phyloP scores from a whole-genome alignment of 352 stramenopile species.

The Pythium sukuiense region DNA sequence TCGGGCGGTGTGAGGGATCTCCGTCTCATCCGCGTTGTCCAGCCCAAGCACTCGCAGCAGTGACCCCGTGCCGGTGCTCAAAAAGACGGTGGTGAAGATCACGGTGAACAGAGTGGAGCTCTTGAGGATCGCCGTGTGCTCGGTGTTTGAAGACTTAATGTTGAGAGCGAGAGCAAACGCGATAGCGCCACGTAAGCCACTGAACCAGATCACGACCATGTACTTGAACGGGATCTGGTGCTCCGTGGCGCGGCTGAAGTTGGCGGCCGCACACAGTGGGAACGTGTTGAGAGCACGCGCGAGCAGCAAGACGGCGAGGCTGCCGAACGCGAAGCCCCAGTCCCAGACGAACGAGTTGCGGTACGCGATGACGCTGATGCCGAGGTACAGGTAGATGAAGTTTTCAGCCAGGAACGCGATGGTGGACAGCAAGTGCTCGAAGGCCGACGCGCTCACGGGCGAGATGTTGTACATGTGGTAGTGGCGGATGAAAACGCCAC shows the following conservation, averaged over 20 bases:
- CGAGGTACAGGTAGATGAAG: slow-evolving; percentile 55
- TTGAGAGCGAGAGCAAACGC: slow-evolving; percentile 89
- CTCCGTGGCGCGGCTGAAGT: slow-evolving; percentile 35
- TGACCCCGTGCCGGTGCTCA: slow-evolving; percentile 42
- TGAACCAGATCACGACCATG: slow-evolving; percentile 91
- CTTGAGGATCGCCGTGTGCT: slow-evolving; percentile 45
- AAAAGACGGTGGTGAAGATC: slow-evolving; percentile 53
- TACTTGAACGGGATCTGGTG: slow-evolving; percentile 53
- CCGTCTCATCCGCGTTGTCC: not conserved
- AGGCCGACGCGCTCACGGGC: slow-evolving; percentile 25
- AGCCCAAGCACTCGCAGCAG: slow-evolving; percentile 34
- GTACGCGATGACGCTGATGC: slow-evolving; percentile 72
- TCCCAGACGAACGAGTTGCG: slow-evolving; percentile 58
- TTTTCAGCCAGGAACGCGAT: slow-evolving; percentile 45
- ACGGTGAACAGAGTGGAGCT: slow-evolving; percentile 60
- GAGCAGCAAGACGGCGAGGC: slow-evolving; percentile 39
- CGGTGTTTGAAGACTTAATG: slow-evolving; percentile 32
- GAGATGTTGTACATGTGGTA: slow-evolving; percentile 47
- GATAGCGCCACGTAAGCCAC: slow-evolving; percentile 90
- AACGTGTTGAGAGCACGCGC: slow-evolving; percentile 72
- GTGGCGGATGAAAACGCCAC: slow-evolving; percentile 48
- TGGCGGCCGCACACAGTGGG: slow-evolving; percentile 62
- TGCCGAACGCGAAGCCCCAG: slow-evolving; percentile 49
- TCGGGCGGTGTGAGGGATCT: too few species aligned
- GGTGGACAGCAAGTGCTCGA: slow-evolving; percentile 35